Base-by-base conservation (phyloP, 345 rosid genomes). In the Aquilaria yunnanensis region DNA sequence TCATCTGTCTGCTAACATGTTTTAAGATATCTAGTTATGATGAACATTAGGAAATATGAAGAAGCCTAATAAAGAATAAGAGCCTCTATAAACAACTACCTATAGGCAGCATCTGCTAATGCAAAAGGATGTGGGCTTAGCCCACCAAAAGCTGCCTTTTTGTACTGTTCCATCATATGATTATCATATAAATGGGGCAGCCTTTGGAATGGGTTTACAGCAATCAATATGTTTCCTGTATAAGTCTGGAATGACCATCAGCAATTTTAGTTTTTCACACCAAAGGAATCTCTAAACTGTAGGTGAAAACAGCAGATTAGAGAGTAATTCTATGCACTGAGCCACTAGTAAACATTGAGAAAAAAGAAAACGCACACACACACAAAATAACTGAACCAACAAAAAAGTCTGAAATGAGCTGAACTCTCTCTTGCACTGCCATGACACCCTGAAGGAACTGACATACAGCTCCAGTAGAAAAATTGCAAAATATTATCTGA, bases 161-260 rank as follows among this genome's bases (percentile, higher is more conserved):
- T 94, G 57, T 94, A 94, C 67, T 94, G 86, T 56, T 79, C 81
- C 99, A 90, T 94, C 75, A 80, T 78, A 57, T 88, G 81, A 71
- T 14, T 86, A 71, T 79, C 90, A 64, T 90, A 94, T 51, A 94
- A 86, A 72, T 90, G 96, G 3, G 99, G 93, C 53, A 94, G 73
- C 75, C 78, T 88, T 69, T 70, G 76, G 66, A 94, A 94, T 51
- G 99, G 99, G 67, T 94, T 94, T 74, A 94, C 97, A 50, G 99
- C 99, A 52, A 94, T 90, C 78, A 94, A 77, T 79, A 94, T 94
- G 68, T 81, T 90, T 67, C 99, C 99, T n/a, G 96, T 88, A 73
- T 94, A 94, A 51, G 99, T 90, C 99, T 94, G 86, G 49, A 73
- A 72, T 51, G 68, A 72, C 31, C 55, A 67, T 47, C 57, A 32